Base-by-base conservation (phyloP, 768 basidiomycete species). In the Leccinum pellstonianum region DNA sequence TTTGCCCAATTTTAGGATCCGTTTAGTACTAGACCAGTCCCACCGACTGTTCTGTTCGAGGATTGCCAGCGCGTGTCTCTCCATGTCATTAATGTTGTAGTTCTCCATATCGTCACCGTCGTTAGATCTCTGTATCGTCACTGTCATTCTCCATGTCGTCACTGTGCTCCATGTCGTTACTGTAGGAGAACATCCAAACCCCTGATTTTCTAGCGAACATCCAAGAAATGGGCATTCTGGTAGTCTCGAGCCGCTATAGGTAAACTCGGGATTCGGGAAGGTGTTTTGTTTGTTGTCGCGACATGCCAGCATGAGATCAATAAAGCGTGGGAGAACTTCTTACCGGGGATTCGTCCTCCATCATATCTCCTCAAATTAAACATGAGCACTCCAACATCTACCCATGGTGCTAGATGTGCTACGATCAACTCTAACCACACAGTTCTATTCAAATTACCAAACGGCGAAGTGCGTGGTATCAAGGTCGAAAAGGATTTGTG, bases 371-470 rank as follows among this genome's bases (percentile, higher is more conserved):
- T 47, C 47, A 33, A 33, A 35, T 25, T 25, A 33, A 55, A 37
- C 14, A 74, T 69, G 73, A 58, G 54, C 43, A 25, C 58, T 31
- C 58, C 52, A 56, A 54, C 41, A 38, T 48, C 59, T 21, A 17
- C 43, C 29, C 57, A 41, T 53, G 31, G 55, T 56, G 41, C 65
- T 60, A 65, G 70, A 54, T 57, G 27, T 25, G 57, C 57, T 55
- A 77, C 67, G 23, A 90, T 96, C 55, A 79, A 83, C 52, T 71
- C 80, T 6, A 90, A 91, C 9, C 82, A 95, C 70, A 86, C 84
- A n/a, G 85, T 98, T 43, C 79, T 98, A 23, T 72, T 97, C 47
- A 81, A 81, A 57, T 70, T 95, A 46, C 94, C 94, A 5, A 93
- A 85, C 62, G 90, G 90, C 54, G 88, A 90, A 59, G 79, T 91